Percentiles rank a stretch among this genome's conserved stretches.
Conservation (phyloP, 2,329 filamentous ascomycete species). For the Ceratocystis lukuohia region DNA sequence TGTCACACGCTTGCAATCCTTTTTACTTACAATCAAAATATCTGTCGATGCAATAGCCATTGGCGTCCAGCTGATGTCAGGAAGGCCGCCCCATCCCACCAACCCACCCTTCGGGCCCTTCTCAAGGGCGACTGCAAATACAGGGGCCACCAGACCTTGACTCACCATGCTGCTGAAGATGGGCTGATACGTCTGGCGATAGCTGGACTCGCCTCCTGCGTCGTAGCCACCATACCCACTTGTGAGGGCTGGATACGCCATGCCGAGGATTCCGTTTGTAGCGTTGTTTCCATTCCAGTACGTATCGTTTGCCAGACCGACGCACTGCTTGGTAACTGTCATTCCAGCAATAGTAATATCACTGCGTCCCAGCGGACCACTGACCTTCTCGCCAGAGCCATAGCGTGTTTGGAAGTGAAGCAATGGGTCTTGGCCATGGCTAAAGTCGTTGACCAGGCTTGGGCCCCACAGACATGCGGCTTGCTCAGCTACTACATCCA, state of each 20-base stretch:
- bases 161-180: slow-evolving; percentile 37
- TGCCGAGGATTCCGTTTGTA: slow-evolving; percentile 38
- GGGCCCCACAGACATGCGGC: slow-evolving; percentile 32
- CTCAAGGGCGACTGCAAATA: slow-evolving; percentile 37
- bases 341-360: slow-evolving; percentile 36
- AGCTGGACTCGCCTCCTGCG: slow-evolving; percentile 1
- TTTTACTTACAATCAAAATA: slow-evolving; percentile 33
- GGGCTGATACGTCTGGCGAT: slow-evolving; percentile 33
- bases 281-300: slow-evolving; percentile 40
- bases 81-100: slow-evolving; percentile 36
- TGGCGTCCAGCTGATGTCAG: slow-evolving; percentile 27
- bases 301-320: slow-evolving; percentile 37
- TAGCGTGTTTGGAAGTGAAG: slow-evolving; percentile 36
- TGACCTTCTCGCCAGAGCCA: slow-evolving; percentile 36
- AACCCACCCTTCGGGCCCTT: slow-evolving; percentile 35
- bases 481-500: slow-evolving; percentile 25
- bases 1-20: not conserved
- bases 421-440: slow-evolving; percentile 28
- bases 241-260: slow-evolving; percentile 39
- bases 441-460: slow-evolving; percentile 30
- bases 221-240: slow-evolving; percentile 29
- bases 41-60: slow-evolving; percentile 28
- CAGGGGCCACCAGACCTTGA: slow-evolving; percentile 33
- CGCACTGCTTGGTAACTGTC: slow-evolving; percentile 33
- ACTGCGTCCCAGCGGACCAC: slow-evolving; percentile 35